These are phyloP conservation scores for Suillus luteus DNA, from an alignment of 768 basidiomycete genomes.

Conservation along the genomic window DNA sequence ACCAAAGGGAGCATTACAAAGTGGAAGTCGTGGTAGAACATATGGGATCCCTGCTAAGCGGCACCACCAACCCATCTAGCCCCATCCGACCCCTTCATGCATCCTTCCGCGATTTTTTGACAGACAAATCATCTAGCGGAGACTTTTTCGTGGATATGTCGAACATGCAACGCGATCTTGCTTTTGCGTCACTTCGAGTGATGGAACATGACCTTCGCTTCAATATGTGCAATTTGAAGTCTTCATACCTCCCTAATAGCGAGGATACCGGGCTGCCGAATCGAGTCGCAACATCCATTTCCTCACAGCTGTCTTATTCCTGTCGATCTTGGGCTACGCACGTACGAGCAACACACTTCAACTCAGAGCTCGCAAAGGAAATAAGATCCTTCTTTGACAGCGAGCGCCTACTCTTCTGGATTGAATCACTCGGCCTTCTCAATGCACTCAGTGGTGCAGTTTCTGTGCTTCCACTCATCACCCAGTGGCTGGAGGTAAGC, in stretches of 20 bases:
- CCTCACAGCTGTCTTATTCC: conserved; percentile 14
- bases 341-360: conserved; percentile 5
- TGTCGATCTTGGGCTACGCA: conserved; percentile 19
- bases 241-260: conserved; percentile 31
- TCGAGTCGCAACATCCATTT: conserved; percentile 5
- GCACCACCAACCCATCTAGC: neutral
- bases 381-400: conserved; percentile 3
- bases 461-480: neutral
- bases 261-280: conserved; percentile 18
- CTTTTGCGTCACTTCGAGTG: conserved; percentile 22
- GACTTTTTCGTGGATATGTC: conserved; percentile 18
- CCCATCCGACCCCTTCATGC: conserved; percentile 26
- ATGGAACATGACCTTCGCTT: conserved; percentile 36
- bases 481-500: neutral
- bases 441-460: neutral
- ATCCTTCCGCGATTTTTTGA: conserved; percentile 34
- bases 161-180: neutral
- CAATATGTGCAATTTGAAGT: conserved; percentile 37
- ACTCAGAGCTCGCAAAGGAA: neutral
- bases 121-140: conserved; percentile 15
- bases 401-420: conserved; percentile 16
- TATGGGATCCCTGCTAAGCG: conserved; percentile 14
- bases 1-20: neutral
- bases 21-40: neutral
- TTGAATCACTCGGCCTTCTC: conserved; percentile 8